These are phyloP conservation scores for Monosporascus sp. DNA, from an alignment of 2,329 filamentous ascomycete species.

Conservation along the genomic window DNA sequence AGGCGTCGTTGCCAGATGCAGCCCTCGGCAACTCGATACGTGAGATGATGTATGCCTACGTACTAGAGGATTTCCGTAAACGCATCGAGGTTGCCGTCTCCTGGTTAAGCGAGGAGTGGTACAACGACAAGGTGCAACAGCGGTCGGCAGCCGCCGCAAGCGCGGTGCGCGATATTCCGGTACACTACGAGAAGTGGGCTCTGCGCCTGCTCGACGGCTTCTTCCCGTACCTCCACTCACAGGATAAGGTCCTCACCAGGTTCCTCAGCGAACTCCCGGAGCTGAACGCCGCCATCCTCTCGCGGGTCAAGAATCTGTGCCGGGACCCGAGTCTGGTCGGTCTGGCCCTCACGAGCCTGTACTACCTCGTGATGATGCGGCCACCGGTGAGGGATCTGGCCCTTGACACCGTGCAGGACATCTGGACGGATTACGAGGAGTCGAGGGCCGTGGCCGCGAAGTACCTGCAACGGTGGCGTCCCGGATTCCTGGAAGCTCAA, in stretches of 20 bases:
- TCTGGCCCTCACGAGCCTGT: conserved; percentile 57
- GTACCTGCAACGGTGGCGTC: conserved; percentile 57
- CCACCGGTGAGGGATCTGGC: conserved; percentile 59
- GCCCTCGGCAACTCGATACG: conserved; percentile 65
- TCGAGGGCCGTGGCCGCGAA: conserved; percentile 57
- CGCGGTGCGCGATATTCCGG: conserved; percentile 40
- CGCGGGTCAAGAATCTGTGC: conserved; percentile 64
- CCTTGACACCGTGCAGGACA: conserved; percentile 59
- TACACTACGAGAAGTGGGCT: conserved; percentile 75
- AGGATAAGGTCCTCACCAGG: conserved; percentile 83
- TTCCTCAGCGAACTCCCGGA: conserved; percentile 89
- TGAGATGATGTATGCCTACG: conserved; percentile 74
- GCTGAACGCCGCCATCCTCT: conserved; percentile 65
- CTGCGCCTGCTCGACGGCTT: conserved; percentile 83
- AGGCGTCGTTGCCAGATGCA: conserved; percentile 19
- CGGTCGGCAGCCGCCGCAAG: conserved; percentile 34
- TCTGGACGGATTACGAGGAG: conserved; percentile 63
- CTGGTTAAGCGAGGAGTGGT: conserved; percentile 98
- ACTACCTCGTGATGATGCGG: conserved; percentile 63
- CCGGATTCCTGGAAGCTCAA: conserved; percentile 41
- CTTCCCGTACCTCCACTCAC: conserved; percentile 81
- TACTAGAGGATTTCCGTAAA: conserved; percentile 85
- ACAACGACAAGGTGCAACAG: conserved; percentile 67
- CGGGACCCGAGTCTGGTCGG: conserved; percentile 60
- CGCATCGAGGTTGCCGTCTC: conserved; percentile 86